A percentile compares a stretch with the other conserved stretches of the same genome.
Conservation (phyloP, 306 rosid genomes). For the Medicago lupulina region DNA sequence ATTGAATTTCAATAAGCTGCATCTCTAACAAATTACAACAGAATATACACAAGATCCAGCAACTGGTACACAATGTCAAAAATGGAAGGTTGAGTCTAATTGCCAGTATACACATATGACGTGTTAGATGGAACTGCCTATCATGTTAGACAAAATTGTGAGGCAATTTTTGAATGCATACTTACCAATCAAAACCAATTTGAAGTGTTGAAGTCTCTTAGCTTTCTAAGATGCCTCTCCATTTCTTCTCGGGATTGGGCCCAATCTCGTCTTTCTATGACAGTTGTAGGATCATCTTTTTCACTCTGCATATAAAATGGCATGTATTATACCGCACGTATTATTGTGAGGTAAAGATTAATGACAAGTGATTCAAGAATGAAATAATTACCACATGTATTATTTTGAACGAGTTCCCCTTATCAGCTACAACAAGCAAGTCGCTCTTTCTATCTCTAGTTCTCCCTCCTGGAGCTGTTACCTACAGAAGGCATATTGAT, state of each 20-base stretch:
- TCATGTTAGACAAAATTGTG: conserved; percentile 7
- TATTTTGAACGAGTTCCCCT: conserved; percentile 85
- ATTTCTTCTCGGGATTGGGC: conserved; percentile 70
- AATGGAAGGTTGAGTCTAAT: conserved; percentile 10
- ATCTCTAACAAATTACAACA: conserved; percentile 37
- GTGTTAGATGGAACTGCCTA: conserved; percentile 23
- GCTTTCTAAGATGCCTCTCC: conserved; percentile 96
- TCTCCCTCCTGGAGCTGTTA: conserved; percentile 86
- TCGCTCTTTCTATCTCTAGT: conserved; percentile 84
- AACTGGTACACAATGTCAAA: conserved; percentile 24
- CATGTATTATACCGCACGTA: too few species aligned
- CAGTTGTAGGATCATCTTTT: conserved; percentile 82
- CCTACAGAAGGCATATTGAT: conserved; percentile 54
- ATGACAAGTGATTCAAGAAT: conserved; percentile 35
- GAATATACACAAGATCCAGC: conserved; percentile 32
- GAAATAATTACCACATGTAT: conserved; percentile 60
- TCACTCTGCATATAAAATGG: conserved; percentile 66
- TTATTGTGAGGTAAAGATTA: conserved; percentile 16
- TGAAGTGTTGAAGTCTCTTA: conserved; percentile 83
- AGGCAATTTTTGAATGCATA: not conserved
- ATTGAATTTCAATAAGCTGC: conserved; percentile 36
- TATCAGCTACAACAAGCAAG: conserved; percentile 80
- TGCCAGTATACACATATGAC: conserved; percentile 2
- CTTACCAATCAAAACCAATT: conserved; percentile 73
- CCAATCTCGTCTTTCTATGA: conserved; percentile 93